Percentiles rank a stretch among this genome's conserved stretches.
These are phyloP conservation scores for Synchytrium microbalum DNA, from an alignment of 371 early-diverging fungal species.

Conservation along the genomic window DNA sequence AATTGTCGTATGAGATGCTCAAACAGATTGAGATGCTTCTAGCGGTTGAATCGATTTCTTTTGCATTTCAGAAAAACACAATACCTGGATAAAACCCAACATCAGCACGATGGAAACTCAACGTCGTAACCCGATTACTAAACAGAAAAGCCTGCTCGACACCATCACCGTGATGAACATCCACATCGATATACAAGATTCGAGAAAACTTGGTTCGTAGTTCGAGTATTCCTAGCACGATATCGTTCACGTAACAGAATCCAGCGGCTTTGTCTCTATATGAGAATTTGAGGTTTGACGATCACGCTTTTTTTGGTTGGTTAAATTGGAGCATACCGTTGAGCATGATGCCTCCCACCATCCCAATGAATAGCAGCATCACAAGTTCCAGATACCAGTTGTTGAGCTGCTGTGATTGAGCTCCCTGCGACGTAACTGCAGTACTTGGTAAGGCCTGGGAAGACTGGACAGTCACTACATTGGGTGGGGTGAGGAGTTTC, in stretches of 20 bases:
- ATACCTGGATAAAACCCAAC: slow-evolving; percentile 15
- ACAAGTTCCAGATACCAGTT: slow-evolving; percentile 45
- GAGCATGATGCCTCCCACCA: slow-evolving; percentile 84
- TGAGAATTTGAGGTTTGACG: slow-evolving; percentile 1
- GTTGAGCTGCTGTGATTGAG: slow-evolving; percentile 60
- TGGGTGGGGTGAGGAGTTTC: not conserved
- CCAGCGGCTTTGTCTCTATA: slow-evolving; percentile 31
- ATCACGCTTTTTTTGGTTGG: not conserved
- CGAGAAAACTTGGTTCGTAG: slow-evolving; percentile 24
- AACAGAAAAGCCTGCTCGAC: slow-evolving; percentile 28
- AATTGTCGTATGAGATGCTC: no score
- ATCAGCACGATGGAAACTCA: slow-evolving; percentile 24
- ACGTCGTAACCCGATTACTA: slow-evolving; percentile 27
- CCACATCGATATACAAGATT: slow-evolving; percentile 48
- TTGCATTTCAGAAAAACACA: no score
- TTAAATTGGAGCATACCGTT: slow-evolving; percentile 23
- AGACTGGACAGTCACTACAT: slow-evolving; percentile 85
- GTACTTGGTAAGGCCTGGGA: slow-evolving; percentile 95
- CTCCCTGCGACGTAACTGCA: slow-evolving; percentile 69
- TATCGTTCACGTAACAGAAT: slow-evolving; percentile 52
- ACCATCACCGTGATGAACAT: slow-evolving; percentile 52
- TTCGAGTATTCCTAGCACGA: slow-evolving; percentile 41
- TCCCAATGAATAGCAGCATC: slow-evolving; percentile 82
- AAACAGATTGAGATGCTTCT: no score
- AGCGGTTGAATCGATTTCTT: no score